A percentile compares a stretch with the other conserved stretches of the same genome.
Conservation (phyloP, 805 yeast genomes). For the Candida methanosorbosa region DNA sequence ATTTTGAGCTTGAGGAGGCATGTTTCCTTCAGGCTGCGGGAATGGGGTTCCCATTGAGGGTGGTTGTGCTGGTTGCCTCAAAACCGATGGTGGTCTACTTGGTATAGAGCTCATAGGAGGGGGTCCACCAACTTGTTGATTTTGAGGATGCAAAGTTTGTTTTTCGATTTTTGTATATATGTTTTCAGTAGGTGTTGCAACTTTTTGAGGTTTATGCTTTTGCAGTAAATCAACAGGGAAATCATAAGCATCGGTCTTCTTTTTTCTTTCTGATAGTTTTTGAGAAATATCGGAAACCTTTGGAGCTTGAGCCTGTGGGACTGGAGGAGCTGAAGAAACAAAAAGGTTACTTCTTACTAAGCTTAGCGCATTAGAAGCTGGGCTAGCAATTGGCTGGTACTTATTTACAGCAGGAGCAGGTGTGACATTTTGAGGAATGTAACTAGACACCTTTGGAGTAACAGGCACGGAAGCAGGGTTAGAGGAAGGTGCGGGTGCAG, state of each 20-base stretch:
- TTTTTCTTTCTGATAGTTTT: conserved; percentile 37
- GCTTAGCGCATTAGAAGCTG: too few relatives aligned
- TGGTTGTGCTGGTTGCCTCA: not conserved
- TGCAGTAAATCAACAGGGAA: conserved; percentile 53
- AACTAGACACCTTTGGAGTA: not conserved
- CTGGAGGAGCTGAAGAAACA: not conserved
- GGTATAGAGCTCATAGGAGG: not conserved
- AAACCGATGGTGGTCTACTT: too few relatives aligned
- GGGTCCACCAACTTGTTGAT: too few relatives aligned
- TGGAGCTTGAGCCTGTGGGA: not conserved
- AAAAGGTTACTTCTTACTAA: not conserved
- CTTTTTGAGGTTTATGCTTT: conserved; percentile 29
- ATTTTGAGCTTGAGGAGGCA: not conserved
- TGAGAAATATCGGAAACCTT: not conserved
- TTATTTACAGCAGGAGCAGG: conserved; percentile 4
- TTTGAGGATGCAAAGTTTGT: conserved; percentile 1
- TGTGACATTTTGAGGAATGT: not conserved
- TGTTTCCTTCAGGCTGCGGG: not conserved
- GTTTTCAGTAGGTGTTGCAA: conserved; percentile 22
- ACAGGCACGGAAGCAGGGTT: not conserved
- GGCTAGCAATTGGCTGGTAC: not conserved
- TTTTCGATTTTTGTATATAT: conserved; percentile 20
- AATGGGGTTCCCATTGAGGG: too few relatives aligned
- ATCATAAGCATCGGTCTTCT: conserved; percentile 70
- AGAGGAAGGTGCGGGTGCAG: too few relatives aligned